These are phyloP conservation scores for Cytospora mali DNA, from an alignment of 2,329 filamentous ascomycete genomes.

Conservation along the genomic window DNA sequence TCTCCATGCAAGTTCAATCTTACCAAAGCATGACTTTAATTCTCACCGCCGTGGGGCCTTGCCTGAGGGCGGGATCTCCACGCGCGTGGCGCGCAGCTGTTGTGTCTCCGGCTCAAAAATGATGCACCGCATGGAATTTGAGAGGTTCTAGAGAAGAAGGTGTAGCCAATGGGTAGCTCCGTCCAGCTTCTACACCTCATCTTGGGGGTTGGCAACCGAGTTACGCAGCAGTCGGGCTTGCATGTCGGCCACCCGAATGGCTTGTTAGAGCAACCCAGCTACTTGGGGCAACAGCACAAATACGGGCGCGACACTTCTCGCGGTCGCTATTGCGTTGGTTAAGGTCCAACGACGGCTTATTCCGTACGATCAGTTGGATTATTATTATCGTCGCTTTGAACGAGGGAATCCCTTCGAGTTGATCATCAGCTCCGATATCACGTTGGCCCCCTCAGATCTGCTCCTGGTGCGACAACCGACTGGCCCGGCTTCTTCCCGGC, in stretches of 20 bases:
- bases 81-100: not conserved
- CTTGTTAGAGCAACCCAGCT: not conserved
- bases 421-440: not conserved
- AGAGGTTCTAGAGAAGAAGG: not conserved
- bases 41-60: constrained; percentile 11
- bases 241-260: constrained; percentile 10
- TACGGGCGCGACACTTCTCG: not conserved
- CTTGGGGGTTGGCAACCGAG: not conserved
- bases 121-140: not conserved
- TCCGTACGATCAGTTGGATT: not conserved
- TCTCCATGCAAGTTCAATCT: not conserved
- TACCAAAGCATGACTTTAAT: not conserved
- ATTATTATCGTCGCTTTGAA: not conserved
- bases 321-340: not conserved
- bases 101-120: not conserved
- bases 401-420: not conserved
- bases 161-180: not conserved
- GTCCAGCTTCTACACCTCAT: not conserved
- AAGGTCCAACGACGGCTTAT: not conserved
- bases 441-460: not conserved
- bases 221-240: constrained; percentile 12
- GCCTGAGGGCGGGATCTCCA: not conserved
- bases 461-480: not conserved
- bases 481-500: not conserved
- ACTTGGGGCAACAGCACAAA: not conserved